Evolutionary conservation across 257 asterid species (phyloP), one percentile per base, ranked within the genome.

Genomic region (Euphrasia confusa): DNA sequence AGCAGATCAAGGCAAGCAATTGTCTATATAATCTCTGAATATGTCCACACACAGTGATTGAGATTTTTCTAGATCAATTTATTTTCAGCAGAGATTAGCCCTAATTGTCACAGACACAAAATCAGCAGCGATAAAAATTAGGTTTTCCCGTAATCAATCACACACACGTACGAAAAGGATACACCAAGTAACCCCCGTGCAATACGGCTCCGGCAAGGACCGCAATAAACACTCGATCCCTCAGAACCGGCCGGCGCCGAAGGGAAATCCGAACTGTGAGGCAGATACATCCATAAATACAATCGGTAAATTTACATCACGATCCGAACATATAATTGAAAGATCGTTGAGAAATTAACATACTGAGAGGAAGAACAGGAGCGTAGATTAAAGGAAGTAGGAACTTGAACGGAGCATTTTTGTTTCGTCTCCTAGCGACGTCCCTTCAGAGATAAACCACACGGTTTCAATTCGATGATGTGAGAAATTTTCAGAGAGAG

Each of bases 331-430:
- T 2, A 55, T 27, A 24, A 55, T 27, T 55, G 15, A 28, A 4
- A 55, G 3, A 27, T 54, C 32, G 32, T 55, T 26, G 10, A 52
- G 57, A 42, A 26, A 58, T 14, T 3, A 68, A 71, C 86, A 76
- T 71, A 88, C 94, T 80, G 39, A 88, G 95, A 21, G 95, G 96
- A 75, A 88, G 96, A 78, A 50, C 90, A 44, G 95, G 95, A 9
- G 96, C 92, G 61, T 88, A 88, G 63, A 88, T 63, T 54, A 88
- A 75, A 54, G 95, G 95, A 60, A 79, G 69, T 71, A 85, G 17
- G 65, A 81, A 80, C 60, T 85, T 84, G 58, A 80, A 21, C 21
- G 89, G 91, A 7, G 89, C 79, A 18, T 85, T 77, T 79, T 74
- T 80, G 58, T 83, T 85, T 64, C 68, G 85, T 77, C 79, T 83